Evolutionary conservation across 75 land plant genomes (phyloP).

Genomic region (Pinus albicaulis): DNA sequence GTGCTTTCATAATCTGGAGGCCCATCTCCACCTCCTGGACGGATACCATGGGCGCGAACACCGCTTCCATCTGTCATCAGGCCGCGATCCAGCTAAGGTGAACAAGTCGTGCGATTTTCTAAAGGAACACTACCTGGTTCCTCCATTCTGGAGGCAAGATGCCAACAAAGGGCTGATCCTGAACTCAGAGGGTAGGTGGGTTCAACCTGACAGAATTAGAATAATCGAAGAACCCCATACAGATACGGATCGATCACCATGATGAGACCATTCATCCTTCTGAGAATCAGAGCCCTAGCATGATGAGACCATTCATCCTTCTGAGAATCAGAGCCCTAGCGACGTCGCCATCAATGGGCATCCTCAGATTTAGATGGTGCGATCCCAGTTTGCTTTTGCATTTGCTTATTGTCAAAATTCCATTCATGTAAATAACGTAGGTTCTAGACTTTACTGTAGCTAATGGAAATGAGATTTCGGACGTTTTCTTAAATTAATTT

Average conservation of each 20-base stretch:
- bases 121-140: constrained; percentile 30
- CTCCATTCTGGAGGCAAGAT: constrained; percentile 60
- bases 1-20: constrained; percentile 19
- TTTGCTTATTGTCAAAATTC: no score
- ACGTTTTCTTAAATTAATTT: no score
- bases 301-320: no score
- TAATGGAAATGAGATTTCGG: no score
- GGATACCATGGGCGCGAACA: constrained; percentile 58
- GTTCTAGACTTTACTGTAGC: no score
- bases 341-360: no score
- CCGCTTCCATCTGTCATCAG: constrained; percentile 36
- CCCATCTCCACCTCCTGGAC: constrained; percentile 10
- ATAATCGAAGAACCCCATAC: not conserved
- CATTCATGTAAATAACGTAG: no score
- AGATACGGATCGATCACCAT: not conserved
- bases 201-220: constrained; percentile 39
- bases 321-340: no score
- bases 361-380: no score
- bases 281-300: no score
- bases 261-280: no score
- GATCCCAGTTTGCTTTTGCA: no score
- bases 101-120: constrained; percentile 58
- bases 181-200: constrained; percentile 45
- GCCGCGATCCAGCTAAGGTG: constrained; percentile 58
- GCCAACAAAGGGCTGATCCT: constrained; percentile 61